These are phyloP conservation scores for Rhynchospora breviuscula DNA, from an alignment of 176 grass and related monocot species.

Conservation along the genomic window DNA sequence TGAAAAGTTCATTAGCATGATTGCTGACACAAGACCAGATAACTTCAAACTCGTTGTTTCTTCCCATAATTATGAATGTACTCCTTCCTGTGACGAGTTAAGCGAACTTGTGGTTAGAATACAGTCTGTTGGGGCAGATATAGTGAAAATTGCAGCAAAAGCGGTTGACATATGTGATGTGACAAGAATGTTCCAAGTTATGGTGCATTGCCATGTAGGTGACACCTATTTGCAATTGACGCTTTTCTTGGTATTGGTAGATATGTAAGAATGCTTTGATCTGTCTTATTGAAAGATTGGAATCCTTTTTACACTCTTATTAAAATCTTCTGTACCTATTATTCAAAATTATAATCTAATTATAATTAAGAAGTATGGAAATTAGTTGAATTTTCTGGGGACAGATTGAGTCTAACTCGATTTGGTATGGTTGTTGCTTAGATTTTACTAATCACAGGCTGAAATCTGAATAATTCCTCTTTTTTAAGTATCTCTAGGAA, in stretches of 20 bases:
- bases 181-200: slow-evolving; percentile 81
- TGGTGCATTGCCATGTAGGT: slow-evolving; percentile 89
- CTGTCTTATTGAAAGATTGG: neutral
- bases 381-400: neutral
- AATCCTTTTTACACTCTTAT: neutral
- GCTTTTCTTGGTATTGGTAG: no score
- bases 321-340: neutral
- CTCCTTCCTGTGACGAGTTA: slow-evolving; percentile 77
- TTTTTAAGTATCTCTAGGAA: neutral
- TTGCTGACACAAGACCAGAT: slow-evolving; percentile 66
- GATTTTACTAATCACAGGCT: neutral
- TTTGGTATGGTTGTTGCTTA: neutral
- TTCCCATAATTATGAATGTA: slow-evolving; percentile 89
- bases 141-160: slow-evolving; percentile 93
- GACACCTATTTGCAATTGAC: slow-evolving; percentile 3
- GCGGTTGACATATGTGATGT: slow-evolving; percentile 77
- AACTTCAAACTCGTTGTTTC: slow-evolving; percentile 95
- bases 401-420: neutral
- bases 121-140: slow-evolving; percentile 85
- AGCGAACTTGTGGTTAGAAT: slow-evolving; percentile 74
- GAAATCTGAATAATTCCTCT: neutral
- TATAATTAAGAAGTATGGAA: neutral
- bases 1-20: slow-evolving; percentile 58
- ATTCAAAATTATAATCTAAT: neutral
- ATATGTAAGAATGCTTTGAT: neutral